Evolutionary conservation across 1,284 basidiomycete species (phyloP), one percentile per base, ranked within the genome.

Genomic region (Heliocybe sulcata): DNA sequence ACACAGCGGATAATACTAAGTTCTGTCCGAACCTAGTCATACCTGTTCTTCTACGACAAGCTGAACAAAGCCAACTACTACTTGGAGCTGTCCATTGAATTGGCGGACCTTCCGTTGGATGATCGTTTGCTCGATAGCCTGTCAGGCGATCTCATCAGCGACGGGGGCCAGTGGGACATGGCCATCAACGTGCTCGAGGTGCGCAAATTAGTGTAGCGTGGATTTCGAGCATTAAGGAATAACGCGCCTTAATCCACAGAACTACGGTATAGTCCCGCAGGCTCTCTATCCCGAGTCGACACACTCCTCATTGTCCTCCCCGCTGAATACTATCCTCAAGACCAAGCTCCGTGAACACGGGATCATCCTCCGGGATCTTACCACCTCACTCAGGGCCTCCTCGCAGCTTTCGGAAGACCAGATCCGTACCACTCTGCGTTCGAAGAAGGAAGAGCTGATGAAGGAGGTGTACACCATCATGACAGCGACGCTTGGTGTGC

Each of bases 131-230:
- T 98, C 52, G 81, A 77, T 50, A 87, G 88, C 72, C 80, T 98
- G 52, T 82, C 90, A 26, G 68, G 72, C 12, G 86, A 88, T 53
- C 90, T 92, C 26, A 86, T 95, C 66, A 87, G 83, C 62, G 95
- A 98, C 66, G 95, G 95, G 47, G 94, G 94, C 8, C 92, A 96
- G 69, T 95, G 88, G 85, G 94, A 97, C 67, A 98, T 97, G 94
- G 87, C 83, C 0, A 88, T 93, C 62, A 96, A 96, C 69, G 70
- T 97, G 27, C 74, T 96, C 25, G 79, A 83, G 75, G 81, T 81
- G 54, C 22, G 69, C 61, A 22, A 16, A 25, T 2, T 14, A 10
- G n/a, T n/a, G n/a, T n/a, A n/a, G n/a, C n/a, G n/a, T 25, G 14
- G 49, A 31, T 12, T 51, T 51, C 45, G 11, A 38, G n/a, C n/a